phyloP scores from a whole-genome alignment of 2,329 filamentous ascomycete species.

The Botrytis tulipae region DNA sequence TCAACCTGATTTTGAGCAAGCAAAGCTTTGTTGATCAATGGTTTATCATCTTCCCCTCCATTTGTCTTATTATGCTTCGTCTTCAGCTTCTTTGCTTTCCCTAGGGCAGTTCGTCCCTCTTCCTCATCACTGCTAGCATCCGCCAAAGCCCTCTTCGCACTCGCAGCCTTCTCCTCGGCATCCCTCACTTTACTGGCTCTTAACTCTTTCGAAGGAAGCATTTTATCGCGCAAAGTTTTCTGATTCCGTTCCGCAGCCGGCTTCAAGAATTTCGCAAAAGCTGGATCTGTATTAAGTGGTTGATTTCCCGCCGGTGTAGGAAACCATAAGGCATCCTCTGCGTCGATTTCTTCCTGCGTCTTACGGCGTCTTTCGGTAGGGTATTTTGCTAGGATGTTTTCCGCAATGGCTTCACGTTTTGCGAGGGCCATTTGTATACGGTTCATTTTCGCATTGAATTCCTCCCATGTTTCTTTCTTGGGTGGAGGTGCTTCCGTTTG shows the following conservation, averaged over 20 bases:
- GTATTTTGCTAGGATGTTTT: constrained; percentile 28
- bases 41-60: background rate
- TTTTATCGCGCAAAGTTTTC: constrained; percentile 37
- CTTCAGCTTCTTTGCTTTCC: constrained; percentile 39
- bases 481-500: constrained; percentile 26
- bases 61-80: constrained; percentile 10
- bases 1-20: constrained; percentile 7
- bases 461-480: constrained; percentile 32
- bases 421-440: constrained; percentile 38
- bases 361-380: constrained; percentile 35
- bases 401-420: constrained; percentile 37
- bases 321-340: constrained; percentile 37
- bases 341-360: constrained; percentile 38
- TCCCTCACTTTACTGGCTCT: constrained; percentile 38
- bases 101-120: constrained; percentile 38
- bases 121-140: constrained; percentile 41
- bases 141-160: constrained; percentile 34
- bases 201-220: constrained; percentile 36
- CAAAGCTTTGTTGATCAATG: constrained; percentile 21
- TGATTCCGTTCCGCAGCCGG: constrained; percentile 35
- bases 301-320: constrained; percentile 34
- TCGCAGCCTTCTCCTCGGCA: constrained; percentile 38
- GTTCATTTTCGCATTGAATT: constrained; percentile 37
- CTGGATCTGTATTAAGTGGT: constrained; percentile 37
- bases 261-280: constrained; percentile 34